Evolutionary conservation across 306 rosid species (phyloP).

Genomic region (Styphnolobium japonicum): DNA sequence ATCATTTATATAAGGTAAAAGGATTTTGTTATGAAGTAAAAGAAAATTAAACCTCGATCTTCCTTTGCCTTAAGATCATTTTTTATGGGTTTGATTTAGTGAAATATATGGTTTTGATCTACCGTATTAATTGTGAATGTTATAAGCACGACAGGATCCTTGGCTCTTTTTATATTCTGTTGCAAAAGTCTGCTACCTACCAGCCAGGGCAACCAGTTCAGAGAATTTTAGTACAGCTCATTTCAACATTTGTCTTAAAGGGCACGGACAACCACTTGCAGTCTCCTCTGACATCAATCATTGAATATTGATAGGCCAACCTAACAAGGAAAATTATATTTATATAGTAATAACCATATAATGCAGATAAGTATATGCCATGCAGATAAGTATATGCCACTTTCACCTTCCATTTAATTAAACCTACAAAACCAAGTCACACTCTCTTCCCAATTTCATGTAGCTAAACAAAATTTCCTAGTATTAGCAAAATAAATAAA

Average conservation of each 20-base stretch:
- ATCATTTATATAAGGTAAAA: no score
- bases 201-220: background rate
- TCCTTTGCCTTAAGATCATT: background rate
- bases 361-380: background rate
- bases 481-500: no score
- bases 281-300: constrained; percentile 18
- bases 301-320: constrained; percentile 13
- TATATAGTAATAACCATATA: background rate
- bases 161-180: background rate
- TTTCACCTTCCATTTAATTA: background rate
- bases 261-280: background rate
- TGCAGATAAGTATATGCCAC: no score
- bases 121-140: no score
- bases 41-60: no score
- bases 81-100: background rate
- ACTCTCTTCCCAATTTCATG: background rate
- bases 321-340: background rate
- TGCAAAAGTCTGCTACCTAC: background rate
- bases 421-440: background rate
- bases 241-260: background rate
- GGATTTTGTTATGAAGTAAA: no score
- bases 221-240: background rate
- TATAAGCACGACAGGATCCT: background rate
- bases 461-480: no score
- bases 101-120: background rate